Percentiles rank a stretch among this genome's conserved stretches.
Conservation (phyloP, 805 yeast genomes). For the Starmerella vaccinii region DNA sequence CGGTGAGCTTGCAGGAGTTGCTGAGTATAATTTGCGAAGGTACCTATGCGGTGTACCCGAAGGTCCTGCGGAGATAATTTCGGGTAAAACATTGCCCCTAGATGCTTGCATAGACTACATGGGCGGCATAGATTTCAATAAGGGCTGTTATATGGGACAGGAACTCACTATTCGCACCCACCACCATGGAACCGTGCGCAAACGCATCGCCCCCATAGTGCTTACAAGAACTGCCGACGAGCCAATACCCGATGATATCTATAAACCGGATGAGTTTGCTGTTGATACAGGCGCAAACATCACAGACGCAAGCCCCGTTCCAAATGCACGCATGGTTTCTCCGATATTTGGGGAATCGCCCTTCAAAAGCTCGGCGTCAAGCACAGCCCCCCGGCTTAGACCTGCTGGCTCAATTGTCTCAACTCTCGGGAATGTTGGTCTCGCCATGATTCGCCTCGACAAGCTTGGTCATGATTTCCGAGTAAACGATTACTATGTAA, state of each 20-base stretch:
- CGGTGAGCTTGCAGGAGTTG: conserved; percentile 4
- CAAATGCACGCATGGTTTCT: conserved; percentile 9
- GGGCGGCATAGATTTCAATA: conserved; percentile 73
- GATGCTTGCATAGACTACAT: conserved; percentile 73
- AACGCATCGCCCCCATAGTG: conserved; percentile 65
- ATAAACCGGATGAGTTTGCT: conserved; percentile 14
- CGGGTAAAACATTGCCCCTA: conserved; percentile 58
- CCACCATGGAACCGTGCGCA: conserved; percentile 73
- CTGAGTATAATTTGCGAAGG: conserved; percentile 37
- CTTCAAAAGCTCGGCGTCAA: conserved; percentile 14
- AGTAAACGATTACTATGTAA: conserved; percentile 34
- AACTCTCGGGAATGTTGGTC: conserved; percentile 49
- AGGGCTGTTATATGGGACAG: conserved; percentile 96
- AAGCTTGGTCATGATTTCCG: conserved; percentile 23
- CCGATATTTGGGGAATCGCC: conserved; percentile 18
- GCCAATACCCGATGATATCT: conserved; percentile 14
- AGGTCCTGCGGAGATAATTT: conserved; percentile 38
- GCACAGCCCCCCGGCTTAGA: conserved; percentile 23
- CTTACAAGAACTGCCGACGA: conserved; percentile 26
- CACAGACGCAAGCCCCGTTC: conserved; percentile 20
- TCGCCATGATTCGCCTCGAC: conserved; percentile 48
- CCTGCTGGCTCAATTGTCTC: conserved; percentile 55
- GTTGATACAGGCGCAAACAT: conserved; percentile 12
- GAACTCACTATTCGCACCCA: conserved; percentile 84
- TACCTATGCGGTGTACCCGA: conserved; percentile 46